A percentile compares a stretch with the other conserved stretches of the same genome.
Conservation (phyloP, 139 green algal species). For the Chlamydomonas urium region DNA sequence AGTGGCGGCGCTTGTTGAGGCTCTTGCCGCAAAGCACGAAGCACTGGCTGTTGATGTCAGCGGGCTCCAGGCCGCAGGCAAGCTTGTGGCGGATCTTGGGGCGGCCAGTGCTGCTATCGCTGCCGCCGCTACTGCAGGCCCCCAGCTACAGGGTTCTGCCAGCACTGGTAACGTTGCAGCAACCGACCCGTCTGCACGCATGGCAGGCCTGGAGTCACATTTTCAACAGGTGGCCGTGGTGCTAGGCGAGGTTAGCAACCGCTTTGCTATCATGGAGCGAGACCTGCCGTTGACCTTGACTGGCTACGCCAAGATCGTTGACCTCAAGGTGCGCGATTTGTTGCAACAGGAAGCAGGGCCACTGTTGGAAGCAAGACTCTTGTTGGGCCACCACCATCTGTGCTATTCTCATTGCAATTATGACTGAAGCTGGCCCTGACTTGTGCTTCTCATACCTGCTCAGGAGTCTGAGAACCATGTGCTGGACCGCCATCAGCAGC, state of each 20-base stretch:
- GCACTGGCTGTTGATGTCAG: no score
- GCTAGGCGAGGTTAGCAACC: background rate
- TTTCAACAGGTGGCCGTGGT: slow-evolving; percentile 1
- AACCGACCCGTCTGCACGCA: no score
- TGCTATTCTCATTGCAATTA: background rate
- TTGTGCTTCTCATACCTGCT: background rate
- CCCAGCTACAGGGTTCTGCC: no score
- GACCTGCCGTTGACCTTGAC: background rate
- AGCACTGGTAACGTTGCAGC: no score
- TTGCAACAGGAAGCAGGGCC: background rate
- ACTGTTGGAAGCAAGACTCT: background rate
- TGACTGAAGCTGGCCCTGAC: background rate
- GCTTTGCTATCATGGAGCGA: background rate
- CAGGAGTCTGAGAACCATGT: slow-evolving; percentile 16
- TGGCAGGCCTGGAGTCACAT: background rate
- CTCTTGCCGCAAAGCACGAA: no score
- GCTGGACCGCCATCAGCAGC: slow-evolving; percentile 9
- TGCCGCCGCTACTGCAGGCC: no score
- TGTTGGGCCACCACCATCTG: background rate
- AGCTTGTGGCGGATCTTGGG: no score
- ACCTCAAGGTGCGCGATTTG: background rate
- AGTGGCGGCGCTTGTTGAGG: no score
- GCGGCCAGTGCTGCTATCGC: no score
- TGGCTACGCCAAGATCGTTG: background rate
- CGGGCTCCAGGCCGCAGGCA: no score